These are phyloP conservation scores for Pneumocystis wakefieldiae DNA, from an alignment of 1,139 yeast genomes.

Conservation along the genomic window DNA sequence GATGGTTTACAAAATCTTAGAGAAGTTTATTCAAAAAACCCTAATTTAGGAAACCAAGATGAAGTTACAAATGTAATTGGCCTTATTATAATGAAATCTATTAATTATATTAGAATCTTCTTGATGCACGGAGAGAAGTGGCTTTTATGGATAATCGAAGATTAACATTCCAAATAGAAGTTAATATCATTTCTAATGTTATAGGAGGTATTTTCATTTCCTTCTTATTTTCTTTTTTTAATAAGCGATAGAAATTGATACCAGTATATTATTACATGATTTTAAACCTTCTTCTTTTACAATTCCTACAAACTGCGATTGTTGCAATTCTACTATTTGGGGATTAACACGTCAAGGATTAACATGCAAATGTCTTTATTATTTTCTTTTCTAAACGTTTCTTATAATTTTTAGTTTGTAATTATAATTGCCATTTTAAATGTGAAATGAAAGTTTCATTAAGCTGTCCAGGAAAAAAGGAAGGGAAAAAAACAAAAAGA, in stretches of 20 bases:
- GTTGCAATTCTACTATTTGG: conserved; percentile 17
- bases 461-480: conserved; percentile 14
- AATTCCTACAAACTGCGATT: conserved; percentile 18
- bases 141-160: conserved; percentile 60
- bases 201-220: conserved; percentile 33
- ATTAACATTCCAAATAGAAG: conserved; percentile 66
- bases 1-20: conserved; percentile 33
- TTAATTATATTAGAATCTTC: conserved; percentile 26
- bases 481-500: conserved; percentile 4
- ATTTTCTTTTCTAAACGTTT: neutral
- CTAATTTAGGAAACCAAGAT: conserved; percentile 25
- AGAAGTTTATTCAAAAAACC: conserved; percentile 23
- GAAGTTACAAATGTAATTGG: conserved; percentile 30
- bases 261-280: conserved; percentile 17
- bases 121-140: conserved; percentile 45
- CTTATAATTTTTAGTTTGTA: conserved; percentile 12
- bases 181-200: conserved; percentile 76
- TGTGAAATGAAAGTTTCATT: conserved; percentile 19
- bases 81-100: neutral
- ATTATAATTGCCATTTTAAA: conserved; percentile 17
- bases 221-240: neutral
- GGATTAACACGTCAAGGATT: conserved; percentile 18
- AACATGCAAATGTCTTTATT: conserved; percentile 12
- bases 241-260: conserved; percentile 26
- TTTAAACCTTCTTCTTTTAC: conserved; percentile 18